A percentile compares a stretch with the other conserved stretches of the same genome.
Conservation (phyloP, 805 yeast species). For the Candida germanica region DNA sequence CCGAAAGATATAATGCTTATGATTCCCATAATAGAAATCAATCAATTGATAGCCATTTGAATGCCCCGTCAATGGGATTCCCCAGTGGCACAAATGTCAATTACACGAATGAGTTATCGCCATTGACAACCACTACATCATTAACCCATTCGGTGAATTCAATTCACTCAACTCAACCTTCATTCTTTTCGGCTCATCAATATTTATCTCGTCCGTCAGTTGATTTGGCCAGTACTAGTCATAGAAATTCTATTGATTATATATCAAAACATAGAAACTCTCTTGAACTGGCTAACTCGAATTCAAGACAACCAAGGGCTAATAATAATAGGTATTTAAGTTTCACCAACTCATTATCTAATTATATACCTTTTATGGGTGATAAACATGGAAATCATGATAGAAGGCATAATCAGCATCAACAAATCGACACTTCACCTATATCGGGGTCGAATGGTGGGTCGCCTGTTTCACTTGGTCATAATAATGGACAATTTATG, state of each 20-base stretch:
- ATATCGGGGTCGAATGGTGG: constrained; percentile 12
- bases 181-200: constrained; percentile 43
- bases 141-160: constrained; percentile 40
- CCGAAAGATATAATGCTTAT: too few species aligned
- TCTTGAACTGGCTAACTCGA: constrained; percentile 21
- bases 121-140: constrained; percentile 43
- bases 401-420: constrained; percentile 2
- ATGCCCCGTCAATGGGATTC: constrained; percentile 8
- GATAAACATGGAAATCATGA: constrained; percentile 20
- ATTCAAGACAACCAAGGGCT: constrained; percentile 14
- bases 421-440: constrained; percentile 8
- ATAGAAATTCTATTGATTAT: constrained; percentile 33
- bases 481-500: constrained; percentile 2
- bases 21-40: constrained; percentile 14
- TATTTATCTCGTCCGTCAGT: constrained; percentile 35
- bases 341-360: constrained; percentile 35
- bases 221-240: constrained; percentile 26
- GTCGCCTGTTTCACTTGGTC: constrained; percentile 5
- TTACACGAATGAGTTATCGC: constrained; percentile 29
- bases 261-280: constrained; percentile 26
- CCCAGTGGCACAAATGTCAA: constrained; percentile 6
- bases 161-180: constrained; percentile 40
- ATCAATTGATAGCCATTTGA: constrained; percentile 15
- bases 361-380: constrained; percentile 42
- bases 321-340: constrained; percentile 27